Evolutionary conservation across 768 basidiomycete species (phyloP).

Genomic region (Tricholoma sp.): DNA sequence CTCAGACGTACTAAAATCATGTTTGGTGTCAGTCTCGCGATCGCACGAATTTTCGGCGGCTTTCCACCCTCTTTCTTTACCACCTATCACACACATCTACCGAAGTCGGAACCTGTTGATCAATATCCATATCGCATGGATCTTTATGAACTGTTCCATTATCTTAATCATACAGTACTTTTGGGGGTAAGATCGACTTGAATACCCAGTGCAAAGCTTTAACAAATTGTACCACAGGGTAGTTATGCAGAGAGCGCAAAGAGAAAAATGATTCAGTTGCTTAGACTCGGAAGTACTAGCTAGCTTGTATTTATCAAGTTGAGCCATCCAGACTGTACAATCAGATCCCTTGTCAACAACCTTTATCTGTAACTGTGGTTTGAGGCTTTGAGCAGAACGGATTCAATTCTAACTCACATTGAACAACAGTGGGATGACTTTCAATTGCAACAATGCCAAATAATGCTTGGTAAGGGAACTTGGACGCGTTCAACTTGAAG

Average conservation of each 20-base stretch:
- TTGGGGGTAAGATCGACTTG: conserved; percentile 56
- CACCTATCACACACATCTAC: conserved; percentile 57
- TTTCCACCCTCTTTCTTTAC: conserved; percentile 59
- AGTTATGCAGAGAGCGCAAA: conserved; percentile 52
- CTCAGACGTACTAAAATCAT: background rate
- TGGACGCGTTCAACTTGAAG: background rate
- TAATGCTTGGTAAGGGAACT: conserved; percentile 22
- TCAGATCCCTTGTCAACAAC: too few relatives aligned
- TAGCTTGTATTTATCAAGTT: background rate
- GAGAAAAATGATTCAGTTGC: conserved; percentile 34
- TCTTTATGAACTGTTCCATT: conserved; percentile 79
- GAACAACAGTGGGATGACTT: conserved; percentile 8
- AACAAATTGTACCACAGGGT: conserved; percentile 24
- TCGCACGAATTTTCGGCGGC: conserved; percentile 78
- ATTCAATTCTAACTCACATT: background rate
- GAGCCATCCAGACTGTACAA: too few relatives aligned
- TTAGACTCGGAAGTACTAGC: conserved; percentile 7
- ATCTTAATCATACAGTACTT: conserved; percentile 74
- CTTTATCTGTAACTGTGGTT: too few relatives aligned
- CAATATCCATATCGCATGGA: conserved; percentile 62
- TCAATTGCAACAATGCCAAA: conserved; percentile 25
- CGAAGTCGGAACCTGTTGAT: conserved; percentile 59
- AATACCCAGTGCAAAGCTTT: background rate
- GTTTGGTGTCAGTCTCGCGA: conserved; percentile 49
- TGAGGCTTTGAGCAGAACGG: background rate